Evolutionary conservation across 345 rosid genomes (phyloP), one percentile per base, ranked within the genome.

Genomic region (Pelargonium nanum): DNA sequence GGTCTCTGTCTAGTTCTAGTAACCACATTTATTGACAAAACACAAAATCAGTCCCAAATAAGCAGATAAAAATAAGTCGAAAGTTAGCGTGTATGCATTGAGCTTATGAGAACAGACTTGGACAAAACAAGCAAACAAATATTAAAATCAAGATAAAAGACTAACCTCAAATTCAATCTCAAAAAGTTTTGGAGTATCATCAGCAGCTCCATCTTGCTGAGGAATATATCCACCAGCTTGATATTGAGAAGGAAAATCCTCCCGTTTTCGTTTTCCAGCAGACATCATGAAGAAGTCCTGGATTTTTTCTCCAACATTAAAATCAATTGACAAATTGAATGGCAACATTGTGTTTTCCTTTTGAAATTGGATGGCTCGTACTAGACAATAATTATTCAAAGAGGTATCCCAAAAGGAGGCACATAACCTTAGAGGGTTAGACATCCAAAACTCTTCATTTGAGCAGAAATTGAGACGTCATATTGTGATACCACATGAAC

Each of bases 171-270:
- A 40, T 40, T 7, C 16, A 61, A 79, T 79, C 76, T 78, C 67
- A 6, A 70, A 64, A 60, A 70, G 74, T 79, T 79, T 75, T 63
- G 66, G 70, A 22, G 72, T 44, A 58, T 69, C 66, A 81, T 86
- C 97, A 26, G 79, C 78, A 64, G 99, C 88, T 68, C 99, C 99
- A 82, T 93, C 97, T 65, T 83, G 97, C 77, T 93, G 99, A 26
- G 99, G 96, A 68, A 93, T 87, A 66, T 75, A 86, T 53, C 91
- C 87, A 75, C 98, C 92, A 78, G 83, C 88, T 50, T 80, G 83
- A 82, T 79, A 87, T 57, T 76, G 89, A 0, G 72, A 24, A 48
- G 87, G 61, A 55, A 87, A 72, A 64, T 89, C 99, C 54, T 87
- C 99, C 60, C 97, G 99, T 78, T 89, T 93, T 57, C 99, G 77